Evolutionary conservation across 2,329 filamentous ascomycete genomes (phyloP).

Genomic region (Calonectria henricotiae): DNA sequence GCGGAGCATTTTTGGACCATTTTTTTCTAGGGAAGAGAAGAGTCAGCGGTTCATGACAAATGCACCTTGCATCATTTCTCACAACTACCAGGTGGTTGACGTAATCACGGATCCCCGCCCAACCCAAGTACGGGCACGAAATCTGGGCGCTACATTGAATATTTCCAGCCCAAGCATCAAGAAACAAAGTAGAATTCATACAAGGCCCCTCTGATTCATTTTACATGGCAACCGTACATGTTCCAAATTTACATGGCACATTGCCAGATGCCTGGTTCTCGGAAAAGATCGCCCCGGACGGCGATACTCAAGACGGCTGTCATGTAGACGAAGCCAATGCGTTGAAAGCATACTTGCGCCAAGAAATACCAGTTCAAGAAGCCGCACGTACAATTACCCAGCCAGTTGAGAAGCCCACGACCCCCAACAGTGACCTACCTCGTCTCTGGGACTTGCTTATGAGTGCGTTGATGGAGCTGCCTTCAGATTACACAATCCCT

Average conservation of each 20-base stretch:
- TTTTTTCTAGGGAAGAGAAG: no score
- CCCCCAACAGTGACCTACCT: background rate
- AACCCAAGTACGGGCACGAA: no score
- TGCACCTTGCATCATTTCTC: no score
- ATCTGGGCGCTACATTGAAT: no score
- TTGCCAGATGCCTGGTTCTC: conserved; percentile 2
- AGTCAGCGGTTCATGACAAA: no score
- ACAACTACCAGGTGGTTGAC: no score
- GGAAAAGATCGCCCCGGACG: conserved; percentile 4
- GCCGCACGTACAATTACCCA: background rate
- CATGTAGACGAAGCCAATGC: background rate
- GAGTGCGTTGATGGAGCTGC: conserved; percentile 8
- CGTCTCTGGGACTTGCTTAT: conserved; percentile 20
- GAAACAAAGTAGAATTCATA: background rate
- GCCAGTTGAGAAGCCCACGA: background rate
- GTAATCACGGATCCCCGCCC: no score
- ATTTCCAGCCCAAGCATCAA: no score
- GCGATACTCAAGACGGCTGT: conserved; percentile 11
- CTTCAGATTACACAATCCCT: background rate
- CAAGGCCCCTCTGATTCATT: no score
- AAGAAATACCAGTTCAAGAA: background rate
- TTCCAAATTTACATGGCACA: background rate
- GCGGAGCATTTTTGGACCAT: no score
- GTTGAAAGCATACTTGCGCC: conserved; percentile 8
- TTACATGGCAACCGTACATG: background rate